Base-by-base conservation (phyloP, 371 early-diverging fungal genomes). In the Rhizopus microsporus region DNA sequence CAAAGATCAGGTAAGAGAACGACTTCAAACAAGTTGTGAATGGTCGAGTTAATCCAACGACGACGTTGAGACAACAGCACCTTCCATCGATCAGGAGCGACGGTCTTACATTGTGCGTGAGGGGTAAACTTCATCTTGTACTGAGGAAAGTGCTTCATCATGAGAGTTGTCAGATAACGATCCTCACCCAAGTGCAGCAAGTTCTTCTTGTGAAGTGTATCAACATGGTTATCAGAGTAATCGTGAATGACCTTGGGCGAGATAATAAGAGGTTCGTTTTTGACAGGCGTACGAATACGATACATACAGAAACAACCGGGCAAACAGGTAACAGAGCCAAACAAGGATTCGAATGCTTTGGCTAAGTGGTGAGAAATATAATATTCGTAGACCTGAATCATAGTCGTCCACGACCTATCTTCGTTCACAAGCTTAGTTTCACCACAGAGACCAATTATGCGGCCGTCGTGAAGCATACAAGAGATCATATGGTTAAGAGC, bases 291-390 rank as follows among this genome's bases (percentile, higher is more conserved):
- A 40, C 93, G 92, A 33, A 97, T 81, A 44, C 96, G 87, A 71
- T 96, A 98, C 92, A 95, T 92, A 67, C 92, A 92, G 87, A 97
- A 97, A 75, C 97, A 96, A 33, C 98, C 97, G 15, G 96, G 97
- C 63, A 96, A 75, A 78, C 97, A 98, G 3, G 97, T 95, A 37
- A 96, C 97, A 17, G 93, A 86, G 4, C 99, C 99, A 78, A 99
- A 99, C 52, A 99, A 84, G n/a, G 95, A 95, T 75, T 99, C 99
- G 75, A 99, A 99, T 0, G 99, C 95, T 77, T 98, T 98, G 40
- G 93, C 88, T 62, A 98, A 68, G 67, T 98, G 98, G 82, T 99
- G 99, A 33, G 97, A 95, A 60, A 98, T 99, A 74, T 94, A 99
- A 87, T 99, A 97, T 63, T 95, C 96, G 74, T 94, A 97, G 12